Conservation (phyloP, 768 basidiomycete species). For the Coprinellus micaceus region DNA sequence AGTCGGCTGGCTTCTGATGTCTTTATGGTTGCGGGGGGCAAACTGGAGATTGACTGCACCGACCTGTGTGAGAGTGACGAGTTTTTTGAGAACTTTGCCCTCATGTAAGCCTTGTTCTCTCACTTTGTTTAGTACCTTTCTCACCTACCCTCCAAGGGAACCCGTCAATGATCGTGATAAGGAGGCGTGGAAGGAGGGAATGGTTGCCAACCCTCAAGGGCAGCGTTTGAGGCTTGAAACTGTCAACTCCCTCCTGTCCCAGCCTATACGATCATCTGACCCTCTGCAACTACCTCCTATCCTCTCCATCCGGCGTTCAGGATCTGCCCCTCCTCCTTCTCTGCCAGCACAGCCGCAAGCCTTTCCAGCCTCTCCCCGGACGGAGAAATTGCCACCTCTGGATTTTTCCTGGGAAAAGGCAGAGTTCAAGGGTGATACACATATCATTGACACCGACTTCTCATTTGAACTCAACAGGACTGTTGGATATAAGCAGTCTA, state of each 20-base stretch:
- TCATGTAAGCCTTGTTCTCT: neutral
- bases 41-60: neutral
- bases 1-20: neutral
- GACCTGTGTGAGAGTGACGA: neutral
- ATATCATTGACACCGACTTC: neutral
- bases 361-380: neutral
- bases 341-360: neutral
- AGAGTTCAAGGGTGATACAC: neutral
- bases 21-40: neutral
- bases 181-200: neutral
- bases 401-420: slow-evolving; percentile 19
- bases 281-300: neutral
- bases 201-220: neutral
- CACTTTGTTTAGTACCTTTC: neutral
- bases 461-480: neutral
- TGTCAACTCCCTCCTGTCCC: neutral
- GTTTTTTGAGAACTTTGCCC: neutral
- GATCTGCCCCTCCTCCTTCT: neutral
- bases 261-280: neutral
- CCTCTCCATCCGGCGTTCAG: neutral
- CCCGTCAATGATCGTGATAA: neutral
- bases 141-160: neutral
- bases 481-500: neutral
- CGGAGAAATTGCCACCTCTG: neutral
- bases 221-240: neutral